Percentiles rank a stretch among this genome's conserved stretches.
Evolutionary conservation across 2,329 filamentous ascomycete species (phyloP).

Genomic region (Colletotrichum limetticola): DNA sequence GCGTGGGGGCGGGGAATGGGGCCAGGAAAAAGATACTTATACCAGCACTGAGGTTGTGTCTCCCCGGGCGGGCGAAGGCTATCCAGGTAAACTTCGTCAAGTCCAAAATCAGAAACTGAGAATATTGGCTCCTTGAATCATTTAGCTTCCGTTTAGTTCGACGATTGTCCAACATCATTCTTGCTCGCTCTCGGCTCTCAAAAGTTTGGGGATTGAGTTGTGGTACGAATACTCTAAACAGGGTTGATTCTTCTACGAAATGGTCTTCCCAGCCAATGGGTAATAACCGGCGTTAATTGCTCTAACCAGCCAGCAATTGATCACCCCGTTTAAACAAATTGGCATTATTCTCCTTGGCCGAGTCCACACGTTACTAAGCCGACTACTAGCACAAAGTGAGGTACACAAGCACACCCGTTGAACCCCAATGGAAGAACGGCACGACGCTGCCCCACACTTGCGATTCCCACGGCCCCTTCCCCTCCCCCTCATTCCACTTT

Average conservation of each 20-base stretch:
- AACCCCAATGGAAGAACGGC: constrained; percentile 1
- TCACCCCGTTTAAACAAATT: neutral
- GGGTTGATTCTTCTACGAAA: neutral
- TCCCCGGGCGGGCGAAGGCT: neutral
- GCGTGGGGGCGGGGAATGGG: constrained; percentile 24
- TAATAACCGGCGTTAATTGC: constrained; percentile 25
- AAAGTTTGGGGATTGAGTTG: neutral
- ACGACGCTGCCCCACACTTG: constrained; percentile 9
- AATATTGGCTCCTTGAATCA: neutral
- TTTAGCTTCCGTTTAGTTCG: neutral
- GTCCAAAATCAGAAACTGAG: neutral
- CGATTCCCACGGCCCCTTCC: constrained; percentile 20
- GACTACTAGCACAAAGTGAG: neutral
- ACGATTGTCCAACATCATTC: neutral
- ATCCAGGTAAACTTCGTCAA: neutral
- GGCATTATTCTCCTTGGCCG: constrained; percentile 23
- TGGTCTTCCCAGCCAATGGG: neutral
- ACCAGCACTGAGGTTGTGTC: neutral
- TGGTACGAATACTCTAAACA: no score
- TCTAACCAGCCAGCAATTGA: constrained; percentile 1
- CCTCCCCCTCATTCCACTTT: constrained; percentile 20
- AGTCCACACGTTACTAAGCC: neutral
- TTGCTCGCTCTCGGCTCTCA: neutral
- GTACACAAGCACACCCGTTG: neutral
- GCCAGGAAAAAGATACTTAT: neutral